Evolutionary conservation across 345 rosid genomes (phyloP).

Genomic region (Citrus inodora): DNA sequence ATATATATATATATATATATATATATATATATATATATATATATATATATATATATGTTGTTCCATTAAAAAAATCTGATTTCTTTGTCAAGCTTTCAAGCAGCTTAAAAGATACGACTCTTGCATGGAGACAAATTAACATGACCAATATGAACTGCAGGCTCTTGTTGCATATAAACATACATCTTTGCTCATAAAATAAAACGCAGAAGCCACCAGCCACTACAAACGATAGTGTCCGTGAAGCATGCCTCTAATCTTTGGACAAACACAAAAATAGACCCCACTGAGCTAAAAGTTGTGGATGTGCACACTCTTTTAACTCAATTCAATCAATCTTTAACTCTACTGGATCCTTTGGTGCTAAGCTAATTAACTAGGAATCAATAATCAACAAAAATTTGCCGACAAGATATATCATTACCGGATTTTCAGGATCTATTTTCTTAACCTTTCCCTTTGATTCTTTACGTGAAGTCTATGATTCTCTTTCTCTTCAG

Average conservation of each 20-base stretch:
- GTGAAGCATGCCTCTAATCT: conserved; percentile 4
- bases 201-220: not conserved
- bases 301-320: not conserved
- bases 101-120: not conserved
- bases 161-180: not conserved
- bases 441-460: conserved; percentile 20
- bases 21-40: too few relatives aligned
- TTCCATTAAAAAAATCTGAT: too few relatives aligned
- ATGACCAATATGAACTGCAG: not conserved
- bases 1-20: too few relatives aligned
- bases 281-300: conserved; percentile 6
- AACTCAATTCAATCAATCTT: not conserved
- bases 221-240: not conserved
- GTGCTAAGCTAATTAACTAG: not conserved
- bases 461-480: conserved; percentile 14
- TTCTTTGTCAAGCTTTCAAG: not conserved
- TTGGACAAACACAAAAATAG: not conserved
- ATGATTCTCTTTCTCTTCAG: conserved; percentile 12
- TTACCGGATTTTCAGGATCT: conserved; percentile 41
- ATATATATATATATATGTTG: too few relatives aligned
- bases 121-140: not conserved
- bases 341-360: not conserved
- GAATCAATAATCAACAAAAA: not conserved
- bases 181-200: too few relatives aligned
- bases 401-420: conserved; percentile 43